Base-by-base conservation (phyloP, 805 yeast species). In the Komagataella phaffii region DNA sequence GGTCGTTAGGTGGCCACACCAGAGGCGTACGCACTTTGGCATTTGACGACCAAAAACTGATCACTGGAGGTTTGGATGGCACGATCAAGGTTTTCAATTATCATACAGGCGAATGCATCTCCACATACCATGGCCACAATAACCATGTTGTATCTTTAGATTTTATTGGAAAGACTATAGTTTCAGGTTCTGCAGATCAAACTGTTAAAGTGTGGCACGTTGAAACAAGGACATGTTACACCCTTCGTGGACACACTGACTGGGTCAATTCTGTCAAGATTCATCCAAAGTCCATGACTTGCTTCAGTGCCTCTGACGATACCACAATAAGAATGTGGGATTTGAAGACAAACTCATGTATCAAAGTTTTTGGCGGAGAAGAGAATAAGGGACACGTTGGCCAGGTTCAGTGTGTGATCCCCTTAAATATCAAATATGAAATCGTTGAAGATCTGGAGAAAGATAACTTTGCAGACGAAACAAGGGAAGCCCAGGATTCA, bases 121-220 rank as follows among this genome's bases (percentile, higher is more conserved):
- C 96, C 6, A 90, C 98, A 0, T 89, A 93, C 66, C 74, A 91
- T 45, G 98, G 98, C 3, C 98, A 93, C 68, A 83, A 81, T 49
- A 93, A 85, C 60, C 81, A 88, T 50, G 96, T 93, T 3, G 73
- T 85, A 46, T 79, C 87, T 56, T 88, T 93, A 50, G 97, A 91
- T 65, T 86, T 88, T 57, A 74, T 73, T 56, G 76, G 79, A 56
- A 88, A 87, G 60, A 73, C 88, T 30, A 89, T 93, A 61, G 97
- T 89, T 1, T 83, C 93, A 7, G 99, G 98, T 0, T 83, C 95
- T 43, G 96, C 96, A 0, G 99, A 93, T 68, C 77, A 79, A 55
- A 88, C 96, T 0, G 85, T 93, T 51, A 88, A 89, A 65, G 90
- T 93, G 12, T 93, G 99, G 99, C 95, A 93, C 64, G 96, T 93